Base-by-base conservation (phyloP, 2,329 filamentous ascomycete genomes). In the Metarhizium brunneum region DNA sequence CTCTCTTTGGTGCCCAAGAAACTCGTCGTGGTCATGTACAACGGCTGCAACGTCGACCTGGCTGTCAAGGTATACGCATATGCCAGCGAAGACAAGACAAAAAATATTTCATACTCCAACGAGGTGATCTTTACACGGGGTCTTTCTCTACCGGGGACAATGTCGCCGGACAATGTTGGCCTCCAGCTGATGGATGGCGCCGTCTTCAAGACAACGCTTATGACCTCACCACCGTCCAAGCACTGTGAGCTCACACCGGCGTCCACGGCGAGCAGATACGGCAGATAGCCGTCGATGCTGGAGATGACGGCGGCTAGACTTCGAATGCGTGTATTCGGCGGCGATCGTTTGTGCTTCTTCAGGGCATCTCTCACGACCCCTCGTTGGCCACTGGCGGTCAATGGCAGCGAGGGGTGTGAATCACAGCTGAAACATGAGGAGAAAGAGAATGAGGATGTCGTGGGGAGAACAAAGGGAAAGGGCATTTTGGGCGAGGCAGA, bases 271-370 rank as follows among this genome's bases (percentile, higher is more conserved):
- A 94, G 76, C 0, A 96, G 79, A 64, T 92, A 95, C 0, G 92
- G 90, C 10, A 96, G 76, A 66, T 97, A 99, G 57, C 80, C 80
- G 57, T 86, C 85, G 11, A 96, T 67, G 43, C 84, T 82, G 38
- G 84, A 79, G 54, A 89, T 76, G 42, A 97, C 77, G 6, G 81
- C 80, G 29, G 83, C 77, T 6, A 99, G 79, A 66, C 90, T 85
- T 25, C 85, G 77, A 6, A 83, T 74, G 69, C 90, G 88, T 29
- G 88, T 84, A 10, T 81, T 68, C 8, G 87, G 78, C 4, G 88
- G 80, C n/a, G 96, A 81, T 53, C 90, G 85, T 71, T 96, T 97
- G 77, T 96, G 86, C 63, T 85, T 85, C 73, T 97, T 97, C 58
- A 99, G 79, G 2, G 85, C 82, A 69, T 92, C 85, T 64, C 90